Base-by-base conservation (phyloP, 345 rosid species). In the Eucalyptus leucophloia region DNA sequence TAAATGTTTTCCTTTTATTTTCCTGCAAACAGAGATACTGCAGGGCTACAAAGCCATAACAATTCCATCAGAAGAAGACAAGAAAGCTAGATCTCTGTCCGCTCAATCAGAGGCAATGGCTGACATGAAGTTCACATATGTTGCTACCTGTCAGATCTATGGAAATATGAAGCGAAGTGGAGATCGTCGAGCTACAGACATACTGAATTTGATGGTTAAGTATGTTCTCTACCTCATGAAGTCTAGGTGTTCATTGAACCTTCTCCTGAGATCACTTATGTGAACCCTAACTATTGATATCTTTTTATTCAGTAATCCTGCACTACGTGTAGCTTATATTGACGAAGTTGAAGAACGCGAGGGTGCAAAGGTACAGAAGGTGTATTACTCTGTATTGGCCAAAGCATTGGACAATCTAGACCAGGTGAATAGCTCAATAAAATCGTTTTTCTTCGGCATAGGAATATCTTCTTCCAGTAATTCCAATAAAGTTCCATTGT, bases 191-290 rank as follows among this genome's bases (percentile, higher is more conserved):
- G 99, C 99, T 90, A 97, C 99, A 28, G 98, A 98, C 92, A 98
- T 98, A 88, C 93, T 98, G 49, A 98, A 98, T 89, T 94, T 97
- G 94, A 97, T 98, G 99, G 98, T 98, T 89, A 98, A 98, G 99
- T 98, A 96, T 89, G 98, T 93, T 86, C 89, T 89, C 67, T 90
- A 53, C 67, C 91, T 88, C 32, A 87, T 81, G 69, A 89, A 89
- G 87, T 77, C 85, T 77, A 21, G 85, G 47, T 40, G 47, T 53
- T 87, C 34, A 51, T 49, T 12, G 45, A 86, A 32, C 47, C 69
- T 34, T 53, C 65, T n/a, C 26, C 88, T 54, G 44, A 45, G 18
- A 32, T 87, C 88, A 87, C 44, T n/a, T 18, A 24, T 53, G 45
- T 53, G 65, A 86, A 50, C 88, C 85, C 86, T 91, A 92, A 80